Evolutionary conservation across 306 rosid species (phyloP).

Genomic region (Ormosia emarginata): DNA sequence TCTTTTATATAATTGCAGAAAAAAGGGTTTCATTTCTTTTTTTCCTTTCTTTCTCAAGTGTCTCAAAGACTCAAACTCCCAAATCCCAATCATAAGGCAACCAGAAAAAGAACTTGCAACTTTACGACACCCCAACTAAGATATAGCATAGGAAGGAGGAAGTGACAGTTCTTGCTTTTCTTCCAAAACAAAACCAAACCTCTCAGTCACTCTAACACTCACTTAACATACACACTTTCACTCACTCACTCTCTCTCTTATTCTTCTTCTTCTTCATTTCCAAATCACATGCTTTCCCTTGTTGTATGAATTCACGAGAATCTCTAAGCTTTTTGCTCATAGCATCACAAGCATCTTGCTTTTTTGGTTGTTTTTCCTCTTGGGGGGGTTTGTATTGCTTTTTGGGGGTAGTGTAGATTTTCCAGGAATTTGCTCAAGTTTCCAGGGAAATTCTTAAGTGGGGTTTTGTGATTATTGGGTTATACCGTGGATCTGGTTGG

Average conservation of each 20-base stretch:
- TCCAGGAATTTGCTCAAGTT: conserved; percentile 3
- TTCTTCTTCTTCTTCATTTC: conserved; percentile 13
- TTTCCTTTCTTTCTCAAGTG: not conserved
- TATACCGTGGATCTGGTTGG: conserved; percentile 50
- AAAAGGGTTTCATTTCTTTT: not conserved
- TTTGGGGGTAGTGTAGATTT: not conserved
- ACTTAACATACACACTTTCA: not conserved
- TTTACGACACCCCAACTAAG: conserved; percentile 29
- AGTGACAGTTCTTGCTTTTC: not conserved
- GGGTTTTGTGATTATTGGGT: conserved; percentile 6
- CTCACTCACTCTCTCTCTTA: not conserved
- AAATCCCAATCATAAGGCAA: conserved; percentile 38
- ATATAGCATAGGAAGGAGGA: not conserved
- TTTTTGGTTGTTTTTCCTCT: not conserved
- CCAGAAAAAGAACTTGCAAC: conserved; percentile 22
- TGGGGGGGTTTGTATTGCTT: not conserved
- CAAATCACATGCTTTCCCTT: conserved; percentile 22
- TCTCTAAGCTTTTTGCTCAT: conserved; percentile 14
- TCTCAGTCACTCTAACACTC: not conserved
- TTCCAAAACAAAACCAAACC: not conserved
- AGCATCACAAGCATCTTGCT: conserved; percentile 33
- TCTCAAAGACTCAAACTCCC: not conserved
- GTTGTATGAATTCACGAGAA: conserved; percentile 27
- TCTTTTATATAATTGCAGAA: not conserved
- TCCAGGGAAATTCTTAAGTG: not conserved